Conservation (phyloP, 2,329 filamentous ascomycete genomes). For the Penicillium palitans region DNA sequence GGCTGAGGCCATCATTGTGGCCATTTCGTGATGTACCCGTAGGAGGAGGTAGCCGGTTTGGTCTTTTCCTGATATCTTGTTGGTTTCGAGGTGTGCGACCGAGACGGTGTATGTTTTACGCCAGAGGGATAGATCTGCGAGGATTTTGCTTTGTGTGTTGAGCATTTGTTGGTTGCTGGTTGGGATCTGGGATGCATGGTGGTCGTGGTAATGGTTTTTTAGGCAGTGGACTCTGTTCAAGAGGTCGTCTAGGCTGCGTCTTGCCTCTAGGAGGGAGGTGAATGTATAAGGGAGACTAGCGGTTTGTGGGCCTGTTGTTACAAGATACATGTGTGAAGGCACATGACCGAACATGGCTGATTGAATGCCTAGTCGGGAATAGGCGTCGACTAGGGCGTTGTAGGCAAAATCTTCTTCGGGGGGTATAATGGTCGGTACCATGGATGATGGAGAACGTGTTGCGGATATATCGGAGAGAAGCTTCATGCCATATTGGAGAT, state of each 20-base stretch:
- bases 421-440: conserved; percentile 14
- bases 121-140: conserved; percentile 21
- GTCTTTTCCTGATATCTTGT: neutral
- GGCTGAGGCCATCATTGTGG: conserved; percentile 42
- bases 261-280: conserved; percentile 17
- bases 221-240: conserved; percentile 21
- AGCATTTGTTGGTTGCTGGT: conserved; percentile 1
- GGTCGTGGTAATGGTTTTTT: conserved; percentile 8
- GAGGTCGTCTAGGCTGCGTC: conserved; percentile 24
- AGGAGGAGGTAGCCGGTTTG: conserved; percentile 36
- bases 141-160: conserved; percentile 8
- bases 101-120: conserved; percentile 24
- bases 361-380: conserved; percentile 31
- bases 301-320: conserved; percentile 11
- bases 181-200: neutral
- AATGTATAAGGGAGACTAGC: conserved; percentile 17
- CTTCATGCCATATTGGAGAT: conserved; percentile 35
- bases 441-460: conserved; percentile 6
- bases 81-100: conserved; percentile 2
- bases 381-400: conserved; percentile 26
- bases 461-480: conserved; percentile 26
- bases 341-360: conserved; percentile 30
- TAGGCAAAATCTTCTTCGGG: conserved; percentile 21
- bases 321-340: conserved; percentile 15
- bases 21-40: conserved; percentile 45